phyloP scores from a whole-genome alignment of 495 filamentous ascomycete species.

The Penicillium longicatenatum region DNA sequence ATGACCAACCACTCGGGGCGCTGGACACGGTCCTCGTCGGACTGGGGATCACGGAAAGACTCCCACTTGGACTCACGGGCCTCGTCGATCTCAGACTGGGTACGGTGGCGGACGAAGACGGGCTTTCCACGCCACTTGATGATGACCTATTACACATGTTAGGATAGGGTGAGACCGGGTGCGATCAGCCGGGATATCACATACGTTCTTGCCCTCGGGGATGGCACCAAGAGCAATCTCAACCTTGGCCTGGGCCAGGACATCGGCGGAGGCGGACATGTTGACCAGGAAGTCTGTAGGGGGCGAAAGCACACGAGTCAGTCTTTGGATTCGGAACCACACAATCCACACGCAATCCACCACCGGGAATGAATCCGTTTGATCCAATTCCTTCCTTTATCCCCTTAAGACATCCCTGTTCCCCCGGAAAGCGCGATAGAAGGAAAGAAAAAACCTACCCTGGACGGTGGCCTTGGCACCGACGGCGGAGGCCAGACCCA shows the following conservation, averaged over 20 bases:
- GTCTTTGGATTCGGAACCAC: constrained; percentile 6
- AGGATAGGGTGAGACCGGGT: constrained; percentile 5
- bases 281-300: constrained; percentile 94
- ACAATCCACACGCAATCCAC: constrained; percentile 5
- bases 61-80: constrained; percentile 77
- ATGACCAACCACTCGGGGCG: constrained; percentile 99
- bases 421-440: constrained; percentile 3
- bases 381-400: constrained; percentile 5
- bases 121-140: constrained; percentile 99
- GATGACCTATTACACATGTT: constrained; percentile 67
- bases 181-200: constrained; percentile 29
- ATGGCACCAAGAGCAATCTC: constrained; percentile 91
- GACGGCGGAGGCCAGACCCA: constrained; percentile 86
- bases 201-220: constrained; percentile 99
- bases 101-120: constrained; percentile 99
- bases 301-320: constrained; percentile 25
- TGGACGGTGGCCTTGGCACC: constrained; percentile 96
- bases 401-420: constrained; percentile 3
- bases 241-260: constrained; percentile 98
- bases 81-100: constrained; percentile 79
- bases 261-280: constrained; percentile 99
- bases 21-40: constrained; percentile 91
- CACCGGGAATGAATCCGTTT: constrained; percentile 2
- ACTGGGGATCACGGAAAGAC: constrained; percentile 83
- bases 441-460: constrained; percentile 61